Base-by-base conservation (phyloP, 306 rosid species). In the Abrus pulchellus region DNA sequence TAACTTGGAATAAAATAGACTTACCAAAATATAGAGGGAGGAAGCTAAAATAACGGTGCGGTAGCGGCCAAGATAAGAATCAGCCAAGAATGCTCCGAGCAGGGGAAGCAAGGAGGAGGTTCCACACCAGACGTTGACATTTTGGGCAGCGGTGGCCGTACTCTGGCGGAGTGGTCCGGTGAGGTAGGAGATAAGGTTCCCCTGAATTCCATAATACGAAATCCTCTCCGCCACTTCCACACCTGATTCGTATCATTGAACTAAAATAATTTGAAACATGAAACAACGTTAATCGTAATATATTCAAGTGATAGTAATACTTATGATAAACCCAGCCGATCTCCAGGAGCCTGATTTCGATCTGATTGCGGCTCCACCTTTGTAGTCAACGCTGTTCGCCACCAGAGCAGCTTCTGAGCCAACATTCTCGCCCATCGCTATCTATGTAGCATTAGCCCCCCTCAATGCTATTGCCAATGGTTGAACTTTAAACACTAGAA, bases 101-200 rank as follows among this genome's bases (percentile, higher is more conserved):
- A 86, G 64, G 3, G 90, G 83, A 30, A 86, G 79, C 76, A 86
- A 40, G 67, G 82, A 27, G 61, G 81, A 74, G 30, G 85, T 75
- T 54, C 90, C 90, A 20, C 67, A 69, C 90, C 90, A 86, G 0
- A 74, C 43, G 81, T 83, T 86, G n/a, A 83, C 87, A 44, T 53
- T 83, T 74, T 69, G 72, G 3, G 87, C 90, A 7, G 90, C 90
- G 0, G 82, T 32, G 9, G 76, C 90, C 1, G 83, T 83, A 32
- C 79, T 76, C 83, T 86, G 87, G 1, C 81, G 86, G 50, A 87
- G 62, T 9, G 86, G 83, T 9, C 84, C 86, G 0, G 90, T 87
- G 64, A 87, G 53, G 50, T 67, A 87, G 29, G 76, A 74, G 14
- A 87, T 87, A 8, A 84, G 83, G 84, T 87, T 87, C 40, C 74